A percentile compares a stretch with the other conserved stretches of the same genome.
Evolutionary conservation across 257 asterid genomes (phyloP).

Genomic region (Capsicum baccatum): DNA sequence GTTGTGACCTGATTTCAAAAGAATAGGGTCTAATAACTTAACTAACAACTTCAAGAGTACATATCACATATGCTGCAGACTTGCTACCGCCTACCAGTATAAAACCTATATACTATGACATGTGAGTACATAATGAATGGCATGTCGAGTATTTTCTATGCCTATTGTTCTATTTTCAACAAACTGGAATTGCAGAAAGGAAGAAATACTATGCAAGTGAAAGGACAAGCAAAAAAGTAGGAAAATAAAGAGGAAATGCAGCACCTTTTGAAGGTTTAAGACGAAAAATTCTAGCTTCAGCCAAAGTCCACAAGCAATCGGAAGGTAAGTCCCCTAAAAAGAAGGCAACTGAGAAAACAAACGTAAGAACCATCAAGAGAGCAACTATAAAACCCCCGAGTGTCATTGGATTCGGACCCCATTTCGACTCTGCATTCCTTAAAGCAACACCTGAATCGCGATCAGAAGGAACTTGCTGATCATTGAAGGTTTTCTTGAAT

Average conservation of each 20-base stretch:
- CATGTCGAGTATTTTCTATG: neutral
- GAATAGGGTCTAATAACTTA: neutral
- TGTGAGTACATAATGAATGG: neutral
- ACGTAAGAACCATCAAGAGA: slow-evolving; percentile 57
- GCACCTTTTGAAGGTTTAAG: slow-evolving; percentile 54
- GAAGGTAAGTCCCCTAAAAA: slow-evolving; percentile 54
- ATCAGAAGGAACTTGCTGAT: slow-evolving; percentile 29
- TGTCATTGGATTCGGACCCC: slow-evolving; percentile 46
- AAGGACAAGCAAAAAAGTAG: neutral
- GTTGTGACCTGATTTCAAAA: neutral
- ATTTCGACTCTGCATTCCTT: slow-evolving; percentile 38
- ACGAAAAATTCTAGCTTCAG: slow-evolving; percentile 51
- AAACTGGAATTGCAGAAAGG: neutral
- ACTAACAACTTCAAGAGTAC: neutral
- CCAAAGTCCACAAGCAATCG: slow-evolving; percentile 51
- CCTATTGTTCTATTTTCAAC: neutral
- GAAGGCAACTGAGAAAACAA: slow-evolving; percentile 54
- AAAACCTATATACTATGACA: neutral
- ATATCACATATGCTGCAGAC: neutral
- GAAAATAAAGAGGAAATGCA: neutral
- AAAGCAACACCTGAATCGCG: slow-evolving; percentile 35
- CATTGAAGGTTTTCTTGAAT: slow-evolving; percentile 39
- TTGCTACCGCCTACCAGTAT: neutral
- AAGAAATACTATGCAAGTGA: neutral
- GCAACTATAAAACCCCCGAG: slow-evolving; percentile 47